phyloP scores from a whole-genome alignment of 192 early-diverging fungal species.

The Haplosporangium gracile region DNA sequence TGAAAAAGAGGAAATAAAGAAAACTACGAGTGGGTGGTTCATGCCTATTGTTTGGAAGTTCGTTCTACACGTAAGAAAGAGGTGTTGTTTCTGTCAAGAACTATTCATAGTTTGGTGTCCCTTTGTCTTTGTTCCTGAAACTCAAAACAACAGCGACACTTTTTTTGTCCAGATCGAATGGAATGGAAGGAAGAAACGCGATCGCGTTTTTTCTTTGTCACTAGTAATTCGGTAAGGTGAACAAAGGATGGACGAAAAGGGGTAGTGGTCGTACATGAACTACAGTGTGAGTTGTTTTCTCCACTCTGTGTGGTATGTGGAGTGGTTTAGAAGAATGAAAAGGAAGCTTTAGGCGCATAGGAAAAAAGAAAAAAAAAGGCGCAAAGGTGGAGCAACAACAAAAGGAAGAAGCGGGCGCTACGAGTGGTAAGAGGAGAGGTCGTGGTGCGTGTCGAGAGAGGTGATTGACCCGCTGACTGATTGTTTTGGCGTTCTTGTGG shows the following conservation, averaged over 20 bases:
- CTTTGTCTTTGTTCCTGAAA: no score
- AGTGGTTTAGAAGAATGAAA: neutral
- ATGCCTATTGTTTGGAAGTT: neutral
- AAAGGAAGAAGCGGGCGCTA: neutral
- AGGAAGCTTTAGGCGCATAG: neutral
- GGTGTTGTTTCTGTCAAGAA: neutral
- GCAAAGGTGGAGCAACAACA: neutral
- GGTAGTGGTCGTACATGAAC: neutral
- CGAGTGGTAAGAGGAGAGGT: neutral
- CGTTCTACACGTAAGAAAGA: neutral
- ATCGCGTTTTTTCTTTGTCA: slow-evolving; percentile 13
- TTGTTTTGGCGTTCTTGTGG: neutral
- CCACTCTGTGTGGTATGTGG: neutral
- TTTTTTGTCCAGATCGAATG: neutral
- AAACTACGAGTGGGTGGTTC: neutral
- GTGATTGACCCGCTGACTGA: neutral
- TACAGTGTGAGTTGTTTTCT: neutral
- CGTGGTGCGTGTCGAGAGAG: neutral
- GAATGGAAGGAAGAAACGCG: neutral
- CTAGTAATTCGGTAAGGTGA: neutral
- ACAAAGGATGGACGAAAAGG: neutral
- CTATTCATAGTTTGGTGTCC: no score
- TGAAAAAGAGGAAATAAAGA: neutral
- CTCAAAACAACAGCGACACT: no score
- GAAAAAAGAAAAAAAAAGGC: neutral